These are phyloP conservation scores for Breviolum minutum DNA, from an alignment of 73 alveolate genomes.

Conservation along the genomic window DNA sequence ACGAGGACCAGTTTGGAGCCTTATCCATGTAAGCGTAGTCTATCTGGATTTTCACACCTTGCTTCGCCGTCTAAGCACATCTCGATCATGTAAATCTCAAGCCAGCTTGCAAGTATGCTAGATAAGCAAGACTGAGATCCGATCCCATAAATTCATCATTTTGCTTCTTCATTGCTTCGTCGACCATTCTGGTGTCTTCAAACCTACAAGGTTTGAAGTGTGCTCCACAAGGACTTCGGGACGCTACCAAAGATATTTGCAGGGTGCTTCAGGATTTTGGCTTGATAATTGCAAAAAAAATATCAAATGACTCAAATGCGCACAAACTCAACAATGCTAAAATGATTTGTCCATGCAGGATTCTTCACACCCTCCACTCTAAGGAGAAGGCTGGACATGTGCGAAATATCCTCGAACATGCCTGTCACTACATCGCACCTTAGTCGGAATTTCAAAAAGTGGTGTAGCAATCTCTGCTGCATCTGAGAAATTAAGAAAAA, in stretches of 20 bases:
- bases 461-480: too few species aligned
- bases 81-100: not conserved
- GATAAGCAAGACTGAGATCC: not conserved
- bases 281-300: not conserved
- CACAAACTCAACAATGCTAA: too few species aligned
- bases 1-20: not conserved
- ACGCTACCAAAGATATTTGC: not conserved
- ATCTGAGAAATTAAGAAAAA: too few species aligned
- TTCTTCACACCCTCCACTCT: not conserved
- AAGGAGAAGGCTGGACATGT: slow-evolving; percentile 60
- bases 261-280: not conserved
- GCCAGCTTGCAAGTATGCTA: not conserved
- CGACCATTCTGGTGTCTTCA: slow-evolving; percentile 89
- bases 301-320: too few species aligned
- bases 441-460: not conserved
- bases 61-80: not conserved
- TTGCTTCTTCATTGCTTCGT: slow-evolving; percentile 74
- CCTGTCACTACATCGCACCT: slow-evolving; percentile 88
- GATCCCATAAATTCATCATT: slow-evolving; percentile 61
- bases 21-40: slow-evolving; percentile 95
- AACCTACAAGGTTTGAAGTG: not conserved
- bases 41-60: slow-evolving; percentile 58
- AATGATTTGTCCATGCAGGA: too few species aligned
- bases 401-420: slow-evolving; percentile 92
- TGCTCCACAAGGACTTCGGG: not conserved